phyloP scores from a whole-genome alignment of 2,329 filamentous ascomycete species.

The Zymoseptoria passerinii region DNA sequence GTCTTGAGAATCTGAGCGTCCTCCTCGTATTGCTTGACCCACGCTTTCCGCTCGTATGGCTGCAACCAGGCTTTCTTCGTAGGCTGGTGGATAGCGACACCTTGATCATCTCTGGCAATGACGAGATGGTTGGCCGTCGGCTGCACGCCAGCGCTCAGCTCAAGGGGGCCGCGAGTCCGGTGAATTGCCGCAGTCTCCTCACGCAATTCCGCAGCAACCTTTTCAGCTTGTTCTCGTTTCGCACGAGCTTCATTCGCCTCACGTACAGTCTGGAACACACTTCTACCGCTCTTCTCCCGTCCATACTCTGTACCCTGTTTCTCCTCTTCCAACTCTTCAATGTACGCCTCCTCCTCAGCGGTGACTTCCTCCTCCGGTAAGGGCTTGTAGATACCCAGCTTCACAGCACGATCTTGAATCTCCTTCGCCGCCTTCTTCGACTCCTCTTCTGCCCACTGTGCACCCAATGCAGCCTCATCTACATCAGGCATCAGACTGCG shows the following conservation, averaged over 20 bases:
- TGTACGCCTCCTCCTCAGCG: slow-evolving; percentile 9
- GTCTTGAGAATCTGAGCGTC: slow-evolving; percentile 28
- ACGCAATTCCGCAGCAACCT: slow-evolving; percentile 14
- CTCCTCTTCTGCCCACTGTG: slow-evolving; percentile 30
- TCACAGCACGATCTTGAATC: slow-evolving; percentile 25
- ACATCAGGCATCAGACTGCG: slow-evolving; percentile 25
- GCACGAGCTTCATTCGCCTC: slow-evolving; percentile 24
- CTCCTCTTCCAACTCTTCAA: slow-evolving; percentile 13
- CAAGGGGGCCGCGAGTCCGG: slow-evolving; percentile 23
- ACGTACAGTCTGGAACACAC: slow-evolving; percentile 21
- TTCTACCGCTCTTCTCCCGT: slow-evolving; percentile 22
- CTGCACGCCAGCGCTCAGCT: slow-evolving; percentile 25
- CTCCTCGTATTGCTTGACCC: slow-evolving; percentile 32
- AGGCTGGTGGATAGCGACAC: slow-evolving; percentile 17
- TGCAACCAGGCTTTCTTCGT: slow-evolving; percentile 22
- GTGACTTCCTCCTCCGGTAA: slow-evolving; percentile 5
- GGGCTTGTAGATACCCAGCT: slow-evolving; percentile 29
- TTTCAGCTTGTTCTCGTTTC: slow-evolving; percentile 21
- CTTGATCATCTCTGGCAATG: slow-evolving; percentile 8
- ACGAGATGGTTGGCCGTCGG: slow-evolving; percentile 8
- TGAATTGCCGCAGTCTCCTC: slow-evolving; percentile 15
- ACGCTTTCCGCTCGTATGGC: slow-evolving; percentile 26
- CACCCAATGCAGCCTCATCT: slow-evolving; percentile 29
- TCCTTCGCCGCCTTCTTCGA: slow-evolving; percentile 23
- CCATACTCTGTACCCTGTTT: slow-evolving; percentile 22